Evolutionary conservation across 805 yeast genomes (phyloP).

Genomic region (Hanseniaspora jakobsenii): DNA sequence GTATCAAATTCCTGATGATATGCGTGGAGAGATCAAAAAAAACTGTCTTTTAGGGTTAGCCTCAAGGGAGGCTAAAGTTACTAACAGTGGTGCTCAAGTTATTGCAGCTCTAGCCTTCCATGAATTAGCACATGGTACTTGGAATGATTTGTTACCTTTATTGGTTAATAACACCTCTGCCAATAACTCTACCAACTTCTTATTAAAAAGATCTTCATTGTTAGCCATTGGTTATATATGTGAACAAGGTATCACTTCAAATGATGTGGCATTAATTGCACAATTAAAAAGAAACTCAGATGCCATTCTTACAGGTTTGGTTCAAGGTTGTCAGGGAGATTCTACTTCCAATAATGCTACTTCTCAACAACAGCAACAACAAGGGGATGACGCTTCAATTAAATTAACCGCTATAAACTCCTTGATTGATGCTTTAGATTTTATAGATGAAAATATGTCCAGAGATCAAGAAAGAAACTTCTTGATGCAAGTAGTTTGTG

Average conservation of each 20-base stretch:
- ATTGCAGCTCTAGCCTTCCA: slow-evolving; percentile 96
- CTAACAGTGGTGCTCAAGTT: slow-evolving; percentile 79
- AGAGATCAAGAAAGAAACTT: slow-evolving; percentile 91
- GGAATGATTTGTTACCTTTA: slow-evolving; percentile 76
- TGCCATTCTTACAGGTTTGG: slow-evolving; percentile 87
- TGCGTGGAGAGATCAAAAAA: slow-evolving; percentile 44
- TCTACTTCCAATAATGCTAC: too few species aligned
- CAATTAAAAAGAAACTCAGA: slow-evolving; percentile 36
- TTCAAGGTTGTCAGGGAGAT: slow-evolving; percentile 88
- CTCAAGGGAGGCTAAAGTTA: slow-evolving; percentile 41
- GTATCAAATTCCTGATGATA: slow-evolving; percentile 8
- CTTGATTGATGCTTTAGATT: slow-evolving; percentile 77
- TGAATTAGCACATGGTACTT: slow-evolving; percentile 74
- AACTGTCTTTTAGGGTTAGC: slow-evolving; percentile 54
- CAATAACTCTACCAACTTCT: slow-evolving; percentile 51
- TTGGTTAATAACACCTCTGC: slow-evolving; percentile 73
- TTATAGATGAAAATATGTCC: slow-evolving; percentile 77
- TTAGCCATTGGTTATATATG: slow-evolving; percentile 91
- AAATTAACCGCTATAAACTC: slow-evolving; percentile 87
- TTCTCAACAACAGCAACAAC: too few species aligned
- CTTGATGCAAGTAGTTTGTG: slow-evolving; percentile 98
- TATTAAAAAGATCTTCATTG: slow-evolving; percentile 78
- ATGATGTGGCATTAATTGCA: slow-evolving; percentile 5
- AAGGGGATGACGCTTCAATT: slow-evolving; percentile 68
- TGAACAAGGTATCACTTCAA: slow-evolving; percentile 47